These are phyloP conservation scores for Persicaria maculosa DNA, from an alignment of 148 eudicot species.

Conservation along the genomic window DNA sequence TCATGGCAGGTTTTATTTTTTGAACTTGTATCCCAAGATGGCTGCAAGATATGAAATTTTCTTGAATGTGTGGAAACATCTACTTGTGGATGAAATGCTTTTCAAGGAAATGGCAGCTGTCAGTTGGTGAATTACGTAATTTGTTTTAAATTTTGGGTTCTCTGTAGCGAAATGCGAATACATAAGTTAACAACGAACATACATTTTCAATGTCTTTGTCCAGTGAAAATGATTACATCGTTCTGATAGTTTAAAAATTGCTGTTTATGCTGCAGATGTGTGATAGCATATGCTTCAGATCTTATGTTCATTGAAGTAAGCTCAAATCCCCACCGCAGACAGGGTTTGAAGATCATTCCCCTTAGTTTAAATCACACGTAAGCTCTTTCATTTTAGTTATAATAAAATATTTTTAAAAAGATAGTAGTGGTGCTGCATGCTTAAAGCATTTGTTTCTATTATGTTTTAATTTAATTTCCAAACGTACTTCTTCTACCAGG, in stretches of 20 bases:
- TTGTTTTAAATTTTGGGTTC: not conserved
- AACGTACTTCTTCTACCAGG: not conserved
- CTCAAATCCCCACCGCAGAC: conserved; percentile 77
- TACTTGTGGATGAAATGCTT: not conserved
- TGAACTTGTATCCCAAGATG: not conserved
- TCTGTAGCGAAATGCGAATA: not conserved
- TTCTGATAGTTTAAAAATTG: not conserved
- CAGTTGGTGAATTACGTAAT: not conserved
- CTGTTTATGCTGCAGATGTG: conserved; percentile 56
- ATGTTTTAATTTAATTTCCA: not conserved
- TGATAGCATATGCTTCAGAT: conserved; percentile 84
- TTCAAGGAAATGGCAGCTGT: not conserved
- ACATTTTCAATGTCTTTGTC: not conserved
- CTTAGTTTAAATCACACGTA: conserved; percentile 93
- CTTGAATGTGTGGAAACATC: not conserved
- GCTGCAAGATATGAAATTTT: not conserved
- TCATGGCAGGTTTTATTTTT: not conserved
- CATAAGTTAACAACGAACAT: not conserved
- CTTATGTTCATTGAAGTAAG: conserved; percentile 66
- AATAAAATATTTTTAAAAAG: not conserved
- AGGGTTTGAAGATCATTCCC: conserved; percentile 44
- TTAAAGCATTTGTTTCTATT: not conserved
- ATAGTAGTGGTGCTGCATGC: not conserved
- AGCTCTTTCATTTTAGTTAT: conserved; percentile 22
- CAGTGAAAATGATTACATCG: not conserved